These are phyloP conservation scores for Claviceps purpurea DNA, from an alignment of 2,329 filamentous ascomycete species.

Conservation along the genomic window DNA sequence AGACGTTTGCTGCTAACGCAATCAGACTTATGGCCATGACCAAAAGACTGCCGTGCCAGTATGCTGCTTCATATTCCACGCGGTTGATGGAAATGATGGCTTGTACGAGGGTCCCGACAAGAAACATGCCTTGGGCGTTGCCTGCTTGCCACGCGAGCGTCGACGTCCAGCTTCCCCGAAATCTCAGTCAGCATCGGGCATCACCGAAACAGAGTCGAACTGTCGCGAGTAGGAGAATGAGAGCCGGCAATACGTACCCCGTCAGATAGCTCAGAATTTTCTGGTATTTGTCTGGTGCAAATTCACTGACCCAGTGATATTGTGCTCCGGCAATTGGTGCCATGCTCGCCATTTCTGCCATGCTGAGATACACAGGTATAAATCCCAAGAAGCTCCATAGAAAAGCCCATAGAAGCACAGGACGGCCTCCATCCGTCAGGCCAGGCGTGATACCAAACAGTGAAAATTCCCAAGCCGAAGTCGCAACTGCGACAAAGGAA, in stretches of 20 bases:
- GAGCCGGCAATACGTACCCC: neutral
- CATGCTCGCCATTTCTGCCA: conserved; percentile 10
- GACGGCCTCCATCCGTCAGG: conserved; percentile 2
- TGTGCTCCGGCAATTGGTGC: conserved; percentile 11
- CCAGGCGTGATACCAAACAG: conserved; percentile 3
- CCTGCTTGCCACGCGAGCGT: conserved; percentile 9
- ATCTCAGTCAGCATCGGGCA: neutral
- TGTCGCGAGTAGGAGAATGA: neutral
- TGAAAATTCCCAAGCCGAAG: conserved; percentile 1
- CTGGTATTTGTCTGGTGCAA: conserved; percentile 4
- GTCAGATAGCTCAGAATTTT: conserved; percentile 4
- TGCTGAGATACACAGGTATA: conserved; percentile 5
- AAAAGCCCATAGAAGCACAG: conserved; percentile 1
- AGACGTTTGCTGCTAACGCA: conserved; percentile 5
- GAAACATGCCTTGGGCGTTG: conserved; percentile 7
- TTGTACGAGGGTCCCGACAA: conserved; percentile 8
- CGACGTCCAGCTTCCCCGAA: conserved; percentile 6
- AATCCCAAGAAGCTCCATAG: conserved; percentile 5
- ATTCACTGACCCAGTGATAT: conserved; percentile 10
- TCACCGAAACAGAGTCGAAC: neutral
- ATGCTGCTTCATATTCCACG: conserved; percentile 2
- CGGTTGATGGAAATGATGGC: conserved; percentile 7
- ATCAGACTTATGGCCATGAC: conserved; percentile 4
- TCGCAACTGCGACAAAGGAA: conserved; percentile 4
- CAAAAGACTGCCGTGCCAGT: conserved; percentile 8